Evolutionary conservation across 2,329 filamentous ascomycete species (phyloP).

Genomic region (Anisogramma anomala): DNA sequence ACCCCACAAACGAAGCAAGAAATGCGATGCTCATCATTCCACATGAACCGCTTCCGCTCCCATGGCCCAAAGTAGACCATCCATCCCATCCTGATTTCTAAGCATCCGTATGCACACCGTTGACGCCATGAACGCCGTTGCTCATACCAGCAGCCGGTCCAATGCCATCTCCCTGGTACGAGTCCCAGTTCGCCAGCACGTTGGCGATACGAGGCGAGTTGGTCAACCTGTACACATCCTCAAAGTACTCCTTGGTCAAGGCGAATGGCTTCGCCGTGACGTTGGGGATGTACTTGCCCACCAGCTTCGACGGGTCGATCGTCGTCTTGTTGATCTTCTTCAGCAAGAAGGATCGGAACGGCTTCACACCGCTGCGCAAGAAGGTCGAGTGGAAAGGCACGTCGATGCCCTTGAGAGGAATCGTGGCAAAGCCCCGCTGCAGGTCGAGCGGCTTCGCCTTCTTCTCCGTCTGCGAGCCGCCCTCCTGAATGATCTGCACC

Average conservation of each 20-base stretch:
- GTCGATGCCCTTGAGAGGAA: constrained; percentile 92
- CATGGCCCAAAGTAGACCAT: no score
- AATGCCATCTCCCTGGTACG: constrained; percentile 46
- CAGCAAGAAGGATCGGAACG: constrained; percentile 93
- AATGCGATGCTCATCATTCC: constrained; percentile 7
- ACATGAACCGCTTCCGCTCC: no score
- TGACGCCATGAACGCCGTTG: constrained; percentile 7
- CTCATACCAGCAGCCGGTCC: constrained; percentile 14
- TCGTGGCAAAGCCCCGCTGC: constrained; percentile 91
- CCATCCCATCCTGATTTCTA: no score
- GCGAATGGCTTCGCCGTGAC: constrained; percentile 94
- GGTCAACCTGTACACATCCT: constrained; percentile 92
- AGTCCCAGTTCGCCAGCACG: constrained; percentile 78
- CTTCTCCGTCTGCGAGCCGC: constrained; percentile 71
- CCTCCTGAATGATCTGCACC: constrained; percentile 80
- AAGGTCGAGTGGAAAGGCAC: constrained; percentile 99
- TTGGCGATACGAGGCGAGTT: constrained; percentile 69
- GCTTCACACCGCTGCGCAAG: constrained; percentile 94
- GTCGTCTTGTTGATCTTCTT: constrained; percentile 99
- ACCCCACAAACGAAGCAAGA: constrained; percentile 2
- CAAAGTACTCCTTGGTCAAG: constrained; percentile 96
- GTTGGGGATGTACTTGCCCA: constrained; percentile 99
- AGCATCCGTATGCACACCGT: constrained; percentile 11
- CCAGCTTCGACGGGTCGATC: constrained; percentile 90
- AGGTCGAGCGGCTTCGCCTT: constrained; percentile 85